These are phyloP conservation scores for Blastobotrys terrestris DNA, from an alignment of 805 yeast genomes.

Conservation along the genomic window DNA sequence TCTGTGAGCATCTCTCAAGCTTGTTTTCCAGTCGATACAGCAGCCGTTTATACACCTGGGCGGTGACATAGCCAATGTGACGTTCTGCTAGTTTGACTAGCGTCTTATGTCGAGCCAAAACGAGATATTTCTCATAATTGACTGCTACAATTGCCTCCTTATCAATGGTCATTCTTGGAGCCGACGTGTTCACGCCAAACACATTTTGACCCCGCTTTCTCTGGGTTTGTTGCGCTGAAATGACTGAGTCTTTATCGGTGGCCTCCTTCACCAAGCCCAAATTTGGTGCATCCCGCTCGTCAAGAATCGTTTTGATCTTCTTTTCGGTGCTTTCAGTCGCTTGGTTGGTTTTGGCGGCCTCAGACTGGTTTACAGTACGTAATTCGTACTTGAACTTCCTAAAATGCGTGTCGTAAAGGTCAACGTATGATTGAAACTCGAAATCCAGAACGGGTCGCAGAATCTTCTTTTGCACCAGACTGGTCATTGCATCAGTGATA, in stretches of 20 bases:
- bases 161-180: constrained; percentile 10
- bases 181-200: background rate
- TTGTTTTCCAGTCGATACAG: constrained; percentile 52
- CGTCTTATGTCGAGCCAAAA: constrained; percentile 57
- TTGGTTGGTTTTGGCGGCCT: constrained; percentile 50
- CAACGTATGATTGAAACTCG: constrained; percentile 32
- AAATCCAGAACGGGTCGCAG: constrained; percentile 40
- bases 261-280: constrained; percentile 16
- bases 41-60: constrained; percentile 55
- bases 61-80: constrained; percentile 62
- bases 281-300: constrained; percentile 15
- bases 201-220: background rate
- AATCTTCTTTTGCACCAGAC: constrained; percentile 45
- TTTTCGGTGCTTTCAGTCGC: constrained; percentile 52
- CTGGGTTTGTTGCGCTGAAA: background rate
- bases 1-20: constrained; percentile 31
- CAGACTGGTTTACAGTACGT: constrained; percentile 34
- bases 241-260: background rate
- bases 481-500: constrained; percentile 32
- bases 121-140: constrained; percentile 60
- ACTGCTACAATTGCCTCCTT: constrained; percentile 43
- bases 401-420: constrained; percentile 21
- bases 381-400: constrained; percentile 13
- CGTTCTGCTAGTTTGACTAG: constrained; percentile 57
- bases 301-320: constrained; percentile 16